phyloP scores from a whole-genome alignment of 768 basidiomycete species.

The Mycena olivaceomarginata region DNA sequence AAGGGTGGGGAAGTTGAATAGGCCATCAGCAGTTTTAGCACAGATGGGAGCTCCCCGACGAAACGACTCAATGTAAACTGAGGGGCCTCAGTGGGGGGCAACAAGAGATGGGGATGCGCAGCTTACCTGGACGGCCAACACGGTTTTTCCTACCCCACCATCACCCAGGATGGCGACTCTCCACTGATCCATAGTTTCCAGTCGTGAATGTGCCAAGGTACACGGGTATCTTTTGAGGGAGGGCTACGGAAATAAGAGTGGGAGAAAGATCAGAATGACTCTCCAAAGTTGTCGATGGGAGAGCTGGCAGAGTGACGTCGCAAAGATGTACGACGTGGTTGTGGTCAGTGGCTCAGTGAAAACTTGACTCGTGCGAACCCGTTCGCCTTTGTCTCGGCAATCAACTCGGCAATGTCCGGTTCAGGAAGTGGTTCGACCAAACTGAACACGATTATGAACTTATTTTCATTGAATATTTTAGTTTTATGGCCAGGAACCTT shows the following conservation, averaged over 20 bases:
- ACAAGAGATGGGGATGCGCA: conserved; percentile 5
- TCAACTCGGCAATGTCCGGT: neutral
- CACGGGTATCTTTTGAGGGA: conserved; percentile 5
- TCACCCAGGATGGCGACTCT: too few relatives aligned
- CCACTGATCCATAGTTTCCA: too few relatives aligned
- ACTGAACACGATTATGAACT: neutral
- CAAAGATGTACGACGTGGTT: neutral
- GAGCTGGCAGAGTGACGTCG: neutral
- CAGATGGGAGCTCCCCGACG: neutral
- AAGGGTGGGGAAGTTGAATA: too few relatives aligned
- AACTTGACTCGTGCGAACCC: too few relatives aligned
- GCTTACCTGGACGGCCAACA: neutral
- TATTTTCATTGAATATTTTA: neutral
- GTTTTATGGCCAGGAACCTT: neutral
- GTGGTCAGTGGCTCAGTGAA: too few relatives aligned
- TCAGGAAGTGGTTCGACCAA: conserved; percentile 5
- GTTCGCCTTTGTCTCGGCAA: neutral
- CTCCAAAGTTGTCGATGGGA: neutral
- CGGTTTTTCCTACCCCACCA: too few relatives aligned
- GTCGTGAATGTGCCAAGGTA: neutral
- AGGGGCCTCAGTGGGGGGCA: neutral
- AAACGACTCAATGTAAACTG: neutral
- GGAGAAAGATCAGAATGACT: neutral
- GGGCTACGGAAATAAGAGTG: neutral
- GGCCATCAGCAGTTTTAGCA: neutral